Base-by-base conservation (phyloP, 352 stramenopile species). In the Phytophthora fragariae region DNA sequence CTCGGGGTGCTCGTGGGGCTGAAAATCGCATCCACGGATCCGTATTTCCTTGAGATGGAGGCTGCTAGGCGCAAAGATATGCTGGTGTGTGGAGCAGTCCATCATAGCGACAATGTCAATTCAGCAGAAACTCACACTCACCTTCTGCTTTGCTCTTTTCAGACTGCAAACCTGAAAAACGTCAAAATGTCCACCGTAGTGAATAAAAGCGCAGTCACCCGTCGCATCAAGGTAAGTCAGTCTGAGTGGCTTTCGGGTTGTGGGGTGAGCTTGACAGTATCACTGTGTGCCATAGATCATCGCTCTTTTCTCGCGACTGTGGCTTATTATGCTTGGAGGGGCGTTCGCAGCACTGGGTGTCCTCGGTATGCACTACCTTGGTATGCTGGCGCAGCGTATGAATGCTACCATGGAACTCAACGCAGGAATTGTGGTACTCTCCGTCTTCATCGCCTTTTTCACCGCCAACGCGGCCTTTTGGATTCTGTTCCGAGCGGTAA, bases 341-440 rank as follows among this genome's bases (percentile, higher is more conserved):
- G 61, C 85, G 14, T 86, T 87, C 24, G 82, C 85, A 2, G 83
- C 82, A 0, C 62, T 91, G 4, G 85, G 85, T 2, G 83, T 92
- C 17, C 73, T 92, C 1, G 80, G 82, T 0, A 92, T 92, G 85
- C 85, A 91, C 65, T 92, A 89, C 73, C 37, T 91, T 1, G 85
- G 83, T 10, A 92, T 92, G 85, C 62, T 87, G 39, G 85, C 80
- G 1, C 82, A 91, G 62, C 85, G 82, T 9, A 75, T 73, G 24
- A 81, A 85, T 47, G 60, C 76, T 0, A 73, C 52, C 12, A 81
- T 89, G 78, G 37, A 65, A 2, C 77, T 89, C 14, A 69, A 85
- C 62, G 50, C 24, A 0, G 78, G 77, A 0, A 70, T 89, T 62
- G 77, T 89, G 27, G 64, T 73, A 6, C 54, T 83, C 6, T 92